Evolutionary conservation across 2,329 filamentous ascomycete genomes (phyloP), one percentile per base, ranked within the genome.

Genomic region (Aphanocladium album): DNA sequence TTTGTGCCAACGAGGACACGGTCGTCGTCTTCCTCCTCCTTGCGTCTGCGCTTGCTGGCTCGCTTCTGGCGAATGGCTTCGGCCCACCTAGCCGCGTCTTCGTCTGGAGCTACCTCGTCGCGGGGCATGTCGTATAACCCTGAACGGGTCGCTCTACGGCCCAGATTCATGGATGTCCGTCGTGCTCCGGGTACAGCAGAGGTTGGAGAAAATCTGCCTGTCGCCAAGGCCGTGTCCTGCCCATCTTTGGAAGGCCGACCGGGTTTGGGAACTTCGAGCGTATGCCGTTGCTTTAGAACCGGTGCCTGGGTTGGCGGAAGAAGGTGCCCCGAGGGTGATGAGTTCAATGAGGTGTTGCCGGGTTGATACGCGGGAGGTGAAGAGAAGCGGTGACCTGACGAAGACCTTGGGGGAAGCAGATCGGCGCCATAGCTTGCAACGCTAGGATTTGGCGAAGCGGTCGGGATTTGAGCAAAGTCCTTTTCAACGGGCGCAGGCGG

Each of bases 1-100:
- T 97, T 98, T 62, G 91, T 99, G 62, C 95, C 95, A 19, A 99
- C 93, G 35, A 98, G 83, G 11, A 99, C 93, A 64, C 93, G 86
- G 69, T 98, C 93, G 63, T 98, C 95, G 66, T 97, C 92, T 67
- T 97, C 89, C 64, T 88, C 89, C 64, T 97, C 93, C 70, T 87
- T 89, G 67, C 88, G 83, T 74, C 86, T 89, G 72, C 90, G 84
- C 79, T 93, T 95, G 73, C 89, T 96, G 8, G 93, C 93, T 64
- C 93, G 82, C 77, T 96, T 96, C 71, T 96, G 91, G 68, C 91
- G 88, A 69, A 96, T 93, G 41, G 90, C 90, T 74, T 99, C 95
- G 33, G 95, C 90, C 91, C 92, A 98, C 60, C 92, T 85, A 61
- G 90, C 83, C 41, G 93, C 92, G 70, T 98, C 93, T 68, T 97